phyloP scores from a whole-genome alignment of 495 filamentous ascomycete genomes.

The Daldinia loculata region DNA sequence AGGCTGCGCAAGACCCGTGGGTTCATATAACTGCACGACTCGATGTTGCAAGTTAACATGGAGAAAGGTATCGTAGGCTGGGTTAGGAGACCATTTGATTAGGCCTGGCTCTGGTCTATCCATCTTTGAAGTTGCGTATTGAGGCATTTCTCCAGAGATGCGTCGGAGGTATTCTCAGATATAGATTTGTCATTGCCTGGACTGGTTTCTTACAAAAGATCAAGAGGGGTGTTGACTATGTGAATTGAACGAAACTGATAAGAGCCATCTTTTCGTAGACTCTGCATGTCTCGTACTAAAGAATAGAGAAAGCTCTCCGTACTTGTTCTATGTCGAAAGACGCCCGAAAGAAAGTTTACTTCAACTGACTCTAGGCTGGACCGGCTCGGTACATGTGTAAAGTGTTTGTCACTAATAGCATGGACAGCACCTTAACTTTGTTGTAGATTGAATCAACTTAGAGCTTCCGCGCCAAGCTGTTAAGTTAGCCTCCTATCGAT shows the following conservation, averaged over 20 bases:
- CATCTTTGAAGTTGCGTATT: constrained; percentile 50
- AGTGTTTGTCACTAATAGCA: background rate
- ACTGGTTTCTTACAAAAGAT: background rate
- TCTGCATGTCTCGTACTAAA: constrained; percentile 1
- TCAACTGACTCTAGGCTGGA: background rate
- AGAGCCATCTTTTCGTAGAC: constrained; percentile 19
- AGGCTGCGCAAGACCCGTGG: constrained; percentile 65
- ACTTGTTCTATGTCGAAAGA: background rate
- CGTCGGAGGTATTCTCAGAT: background rate
- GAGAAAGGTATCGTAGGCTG: constrained; percentile 72
- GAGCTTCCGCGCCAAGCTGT: background rate
- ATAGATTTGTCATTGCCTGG: background rate
- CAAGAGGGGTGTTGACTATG: constrained; percentile 9
- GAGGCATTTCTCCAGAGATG: constrained; percentile 29
- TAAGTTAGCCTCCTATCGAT: constrained; percentile 20
- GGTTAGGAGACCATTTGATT: constrained; percentile 90
- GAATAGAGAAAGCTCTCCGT: background rate
- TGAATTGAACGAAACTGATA: constrained; percentile 12
- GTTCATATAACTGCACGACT: constrained; percentile 79
- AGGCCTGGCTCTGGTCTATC: constrained; percentile 63
- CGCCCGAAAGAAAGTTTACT: background rate
- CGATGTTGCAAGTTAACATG: constrained; percentile 84
- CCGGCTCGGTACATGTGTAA: background rate
- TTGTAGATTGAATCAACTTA: background rate
- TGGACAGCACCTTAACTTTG: background rate